Percentiles rank a stretch among this genome's conserved stretches.
phyloP scores from a whole-genome alignment of 208 protist genomes.

The Trypanosoma caninum region DNA sequence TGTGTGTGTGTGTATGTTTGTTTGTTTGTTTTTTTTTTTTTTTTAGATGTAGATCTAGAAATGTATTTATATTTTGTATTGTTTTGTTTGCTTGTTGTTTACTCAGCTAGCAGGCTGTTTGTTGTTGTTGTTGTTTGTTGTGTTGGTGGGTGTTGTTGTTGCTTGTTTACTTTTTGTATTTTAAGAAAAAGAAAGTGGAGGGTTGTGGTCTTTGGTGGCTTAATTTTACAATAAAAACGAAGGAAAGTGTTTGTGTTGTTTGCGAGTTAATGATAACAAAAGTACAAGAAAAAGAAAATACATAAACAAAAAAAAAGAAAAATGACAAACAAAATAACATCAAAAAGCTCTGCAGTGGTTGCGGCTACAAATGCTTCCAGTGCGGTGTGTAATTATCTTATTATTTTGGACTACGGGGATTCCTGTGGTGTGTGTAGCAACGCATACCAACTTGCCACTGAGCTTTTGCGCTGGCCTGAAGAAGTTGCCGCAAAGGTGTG shows the following conservation, averaged over 20 bases:
- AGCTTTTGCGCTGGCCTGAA: constrained; percentile 26
- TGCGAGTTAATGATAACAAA: background rate
- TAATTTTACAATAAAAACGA: background rate
- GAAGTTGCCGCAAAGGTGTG: constrained; percentile 9
- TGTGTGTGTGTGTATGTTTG: background rate
- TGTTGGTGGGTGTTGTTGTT: background rate
- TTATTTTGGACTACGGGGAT: constrained; percentile 11
- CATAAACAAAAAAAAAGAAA: no score
- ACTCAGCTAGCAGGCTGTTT: no score
- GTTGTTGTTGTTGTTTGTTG: constrained; percentile 2
- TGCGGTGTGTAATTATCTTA: background rate
- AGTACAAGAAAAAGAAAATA: no score
- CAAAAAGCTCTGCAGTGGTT: background rate
- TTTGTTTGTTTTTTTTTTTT: background rate
- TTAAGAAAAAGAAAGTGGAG: background rate
- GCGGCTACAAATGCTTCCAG: background rate
- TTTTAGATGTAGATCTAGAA: background rate
- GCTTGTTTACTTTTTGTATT: background rate
- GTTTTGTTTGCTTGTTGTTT: no score
- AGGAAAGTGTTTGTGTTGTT: background rate
- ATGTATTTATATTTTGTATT: constrained; percentile 5
- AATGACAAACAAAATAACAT: no score
- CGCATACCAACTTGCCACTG: constrained; percentile 19
- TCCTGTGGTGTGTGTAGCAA: background rate
- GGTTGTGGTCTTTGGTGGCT: background rate